These are phyloP conservation scores for Diaporthe sp. DNA, from an alignment of 2,329 filamentous ascomycete genomes.

Conservation along the genomic window DNA sequence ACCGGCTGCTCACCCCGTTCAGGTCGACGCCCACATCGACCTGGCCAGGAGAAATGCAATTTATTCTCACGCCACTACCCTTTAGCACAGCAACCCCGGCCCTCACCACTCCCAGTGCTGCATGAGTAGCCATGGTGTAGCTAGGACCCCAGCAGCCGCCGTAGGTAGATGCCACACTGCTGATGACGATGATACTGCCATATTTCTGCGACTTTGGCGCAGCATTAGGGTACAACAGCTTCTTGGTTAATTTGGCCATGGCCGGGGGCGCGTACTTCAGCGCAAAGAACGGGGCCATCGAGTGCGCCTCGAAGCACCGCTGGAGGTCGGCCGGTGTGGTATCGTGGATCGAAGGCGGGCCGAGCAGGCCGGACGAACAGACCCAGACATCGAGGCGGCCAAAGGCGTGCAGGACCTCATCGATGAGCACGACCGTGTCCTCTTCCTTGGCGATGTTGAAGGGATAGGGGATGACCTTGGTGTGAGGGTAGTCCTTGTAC, in stretches of 20 bases:
- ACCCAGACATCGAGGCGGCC: constrained; percentile 74
- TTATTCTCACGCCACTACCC: constrained; percentile 71
- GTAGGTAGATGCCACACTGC: constrained; percentile 68
- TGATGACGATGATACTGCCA: constrained; percentile 74
- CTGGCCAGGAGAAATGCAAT: constrained; percentile 62
- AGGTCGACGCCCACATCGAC: constrained; percentile 59
- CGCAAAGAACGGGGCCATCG: constrained; percentile 74
- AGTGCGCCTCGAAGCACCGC: constrained; percentile 72
- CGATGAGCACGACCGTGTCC: constrained; percentile 71
- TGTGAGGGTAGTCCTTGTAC: constrained; percentile 63
- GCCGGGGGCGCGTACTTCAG: constrained; percentile 75
- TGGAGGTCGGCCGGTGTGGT: constrained; percentile 70
- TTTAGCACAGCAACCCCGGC: constrained; percentile 71
- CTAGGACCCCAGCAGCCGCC: constrained; percentile 72
- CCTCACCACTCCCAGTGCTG: constrained; percentile 72
- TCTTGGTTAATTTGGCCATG: constrained; percentile 71
- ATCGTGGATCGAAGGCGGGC: constrained; percentile 68
- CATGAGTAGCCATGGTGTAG: constrained; percentile 73
- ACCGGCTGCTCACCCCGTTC: constrained; percentile 53
- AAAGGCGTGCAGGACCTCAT: constrained; percentile 73
- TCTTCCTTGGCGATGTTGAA: constrained; percentile 72
- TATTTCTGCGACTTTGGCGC: constrained; percentile 72
- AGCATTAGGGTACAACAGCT: constrained; percentile 71
- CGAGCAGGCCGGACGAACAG: constrained; percentile 69
- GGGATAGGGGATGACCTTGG: constrained; percentile 73